These are phyloP conservation scores for Amphibolis antarctica DNA, from an alignment of 106 monocot species.

Conservation along the genomic window DNA sequence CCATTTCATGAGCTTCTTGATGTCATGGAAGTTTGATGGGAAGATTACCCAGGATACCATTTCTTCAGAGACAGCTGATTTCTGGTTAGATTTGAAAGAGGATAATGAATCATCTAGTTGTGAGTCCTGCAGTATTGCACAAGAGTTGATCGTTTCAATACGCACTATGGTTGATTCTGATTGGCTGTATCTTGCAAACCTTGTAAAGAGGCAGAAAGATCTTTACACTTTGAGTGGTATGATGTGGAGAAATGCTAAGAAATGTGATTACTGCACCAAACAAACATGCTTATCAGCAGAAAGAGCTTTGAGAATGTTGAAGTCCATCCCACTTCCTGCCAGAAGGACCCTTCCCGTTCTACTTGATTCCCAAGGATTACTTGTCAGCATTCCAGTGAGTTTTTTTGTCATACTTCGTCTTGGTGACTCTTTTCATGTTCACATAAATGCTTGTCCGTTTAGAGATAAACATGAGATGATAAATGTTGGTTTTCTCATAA, in stretches of 20 bases:
- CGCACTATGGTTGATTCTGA: conserved; percentile 87
- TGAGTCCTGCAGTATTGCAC: conserved; percentile 25
- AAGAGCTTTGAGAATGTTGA: conserved; percentile 44
- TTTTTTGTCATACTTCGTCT: background rate
- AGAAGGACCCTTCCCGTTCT: conserved; percentile 69
- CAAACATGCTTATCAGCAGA: conserved; percentile 38
- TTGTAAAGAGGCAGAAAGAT: conserved; percentile 17
- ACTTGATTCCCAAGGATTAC: conserved; percentile 40
- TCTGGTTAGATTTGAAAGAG: background rate
- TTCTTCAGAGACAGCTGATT: background rate
- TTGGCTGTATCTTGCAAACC: conserved; percentile 69
- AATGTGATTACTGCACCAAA: conserved; percentile 4
- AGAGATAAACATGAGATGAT: too few species aligned
- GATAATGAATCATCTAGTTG: conserved; percentile 22
- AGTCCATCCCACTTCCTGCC: conserved; percentile 53
- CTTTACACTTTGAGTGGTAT: background rate
- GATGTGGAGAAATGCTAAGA: background rate
- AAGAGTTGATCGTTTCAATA: conserved; percentile 14
- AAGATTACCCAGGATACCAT: background rate
- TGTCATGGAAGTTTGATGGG: conserved; percentile 37
- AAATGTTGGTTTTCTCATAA: too few species aligned
- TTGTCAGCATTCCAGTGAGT: conserved; percentile 65
- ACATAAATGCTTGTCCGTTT: too few species aligned
- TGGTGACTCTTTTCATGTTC: background rate
- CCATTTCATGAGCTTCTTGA: conserved; percentile 64